Evolutionary conservation across 1,284 basidiomycete genomes (phyloP).

Genomic region (Trichosporon sp.): DNA sequence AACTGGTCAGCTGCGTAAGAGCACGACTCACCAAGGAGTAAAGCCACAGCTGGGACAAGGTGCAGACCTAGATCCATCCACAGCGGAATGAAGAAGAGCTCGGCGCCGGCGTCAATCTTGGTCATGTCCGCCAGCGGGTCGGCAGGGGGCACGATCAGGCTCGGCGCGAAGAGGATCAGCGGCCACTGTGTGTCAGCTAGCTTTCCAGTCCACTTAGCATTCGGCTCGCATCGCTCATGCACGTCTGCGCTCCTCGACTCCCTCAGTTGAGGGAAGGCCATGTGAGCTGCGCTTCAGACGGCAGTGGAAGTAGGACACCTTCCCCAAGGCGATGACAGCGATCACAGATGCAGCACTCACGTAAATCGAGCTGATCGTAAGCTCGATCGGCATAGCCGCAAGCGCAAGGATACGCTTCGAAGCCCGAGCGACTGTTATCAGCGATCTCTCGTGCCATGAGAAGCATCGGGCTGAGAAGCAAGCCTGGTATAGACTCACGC

Average conservation of each 20-base stretch:
- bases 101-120: constrained; percentile 1
- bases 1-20: background rate
- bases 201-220: no score
- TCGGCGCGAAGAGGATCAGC: constrained; percentile 31
- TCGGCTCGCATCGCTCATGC: no score
- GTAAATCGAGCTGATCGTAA: constrained; percentile 67
- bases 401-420: constrained; percentile 59
- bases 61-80: constrained; percentile 60
- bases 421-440: constrained; percentile 46
- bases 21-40: constrained; percentile 51
- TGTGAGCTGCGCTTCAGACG: no score
- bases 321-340: no score
- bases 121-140: constrained; percentile 31
- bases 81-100: constrained; percentile 56
- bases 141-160: constrained; percentile 35
- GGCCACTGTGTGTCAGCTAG: constrained; percentile 31
- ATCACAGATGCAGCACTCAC: no score
- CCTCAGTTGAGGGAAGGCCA: no score
- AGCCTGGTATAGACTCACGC: constrained; percentile 46
- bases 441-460: no score
- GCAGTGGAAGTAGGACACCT: no score
- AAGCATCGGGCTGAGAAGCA: no score
- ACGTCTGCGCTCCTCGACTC: no score
- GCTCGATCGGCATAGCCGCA: constrained; percentile 59
- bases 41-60: constrained; percentile 57